Conservation (phyloP, 1,139 yeast species). For the Blastobotrys raffinosifermentans region DNA sequence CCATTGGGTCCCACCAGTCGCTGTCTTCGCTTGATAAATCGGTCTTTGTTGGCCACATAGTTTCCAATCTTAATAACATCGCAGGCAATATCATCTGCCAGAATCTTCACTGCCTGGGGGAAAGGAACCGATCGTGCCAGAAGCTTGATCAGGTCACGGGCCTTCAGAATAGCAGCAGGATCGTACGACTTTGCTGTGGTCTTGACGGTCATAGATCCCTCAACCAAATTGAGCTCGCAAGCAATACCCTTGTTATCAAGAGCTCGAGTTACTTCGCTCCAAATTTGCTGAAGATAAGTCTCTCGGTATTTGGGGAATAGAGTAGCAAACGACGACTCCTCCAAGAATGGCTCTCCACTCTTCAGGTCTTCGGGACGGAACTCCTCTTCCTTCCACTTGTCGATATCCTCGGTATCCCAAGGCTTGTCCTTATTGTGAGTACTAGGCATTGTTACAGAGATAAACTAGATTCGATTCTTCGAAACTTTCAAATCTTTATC, state of each 20-base stretch:
- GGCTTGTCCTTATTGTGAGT: slow-evolving; percentile 94
- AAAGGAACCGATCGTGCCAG: slow-evolving; percentile 95
- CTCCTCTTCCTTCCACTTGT: slow-evolving; percentile 87
- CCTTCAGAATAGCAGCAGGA: slow-evolving; percentile 89
- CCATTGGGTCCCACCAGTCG: slow-evolving; percentile 96
- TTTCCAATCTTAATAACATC: slow-evolving; percentile 95
- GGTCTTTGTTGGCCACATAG: slow-evolving; percentile 80
- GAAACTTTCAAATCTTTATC: no score
- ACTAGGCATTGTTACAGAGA: slow-evolving; percentile 61
- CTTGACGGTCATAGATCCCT: slow-evolving; percentile 95
- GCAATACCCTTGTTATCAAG: slow-evolving; percentile 67
- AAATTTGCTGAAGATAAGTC: slow-evolving; percentile 75
- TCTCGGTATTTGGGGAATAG: slow-evolving; percentile 96
- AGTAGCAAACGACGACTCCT: slow-evolving; percentile 92
- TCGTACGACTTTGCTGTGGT: slow-evolving; percentile 94
- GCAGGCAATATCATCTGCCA: slow-evolving; percentile 90
- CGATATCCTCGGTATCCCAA: slow-evolving; percentile 95
- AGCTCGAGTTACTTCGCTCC: slow-evolving; percentile 88
- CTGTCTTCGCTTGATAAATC: slow-evolving; percentile 93
- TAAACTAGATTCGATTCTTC: neutral
- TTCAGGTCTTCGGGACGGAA: slow-evolving; percentile 86
- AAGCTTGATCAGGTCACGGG: slow-evolving; percentile 88
- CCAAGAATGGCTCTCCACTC: slow-evolving; percentile 82
- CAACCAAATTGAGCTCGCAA: slow-evolving; percentile 83
- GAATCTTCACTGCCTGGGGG: slow-evolving; percentile 88